Evolutionary conservation across 2,329 filamentous ascomycete species (phyloP), one percentile per base, ranked within the genome.

Genomic region (Alternaria sp.): DNA sequence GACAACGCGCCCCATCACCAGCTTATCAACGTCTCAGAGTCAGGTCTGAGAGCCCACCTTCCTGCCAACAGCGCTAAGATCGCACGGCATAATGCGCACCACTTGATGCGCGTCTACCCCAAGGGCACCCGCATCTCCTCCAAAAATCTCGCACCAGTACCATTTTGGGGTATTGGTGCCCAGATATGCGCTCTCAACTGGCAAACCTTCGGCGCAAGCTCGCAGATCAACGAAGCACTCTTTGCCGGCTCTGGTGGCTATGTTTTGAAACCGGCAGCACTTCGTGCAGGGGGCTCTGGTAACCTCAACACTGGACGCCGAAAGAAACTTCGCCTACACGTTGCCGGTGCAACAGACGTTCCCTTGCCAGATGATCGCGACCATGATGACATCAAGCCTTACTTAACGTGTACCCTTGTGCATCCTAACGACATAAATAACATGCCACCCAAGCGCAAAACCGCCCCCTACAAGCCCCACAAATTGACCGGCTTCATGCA

Each of bases 121-220:
- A 90, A 90, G 69, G 89, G 89, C 50, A 90, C 88, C 0, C 86
- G 89, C 44, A 90, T 91, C 72, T 86, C 86, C 0, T 90, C 88
- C 2, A 84, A 82, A 36, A 91, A 91, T 70, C 83, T 91, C 3
- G 83, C 83, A 54, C 88, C 87, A 0, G 83, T 88, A 0, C 83
- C 84, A 0, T 91, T 89, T 72, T 91, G 89, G 89, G 87, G 83
- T 7, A 74, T 90, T 4, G 89, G 89, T 1, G 88, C 89, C 3
- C 89, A 91, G 68, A 88, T 91, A 48, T 90, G 87, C 71, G 89
- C 89, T 3, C 81, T 91, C 54, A 91, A 91, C 77, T 89, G 88
- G 86, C 89, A 91, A 70, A 89, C 85, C 0, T 91, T 90, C 65
- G 87, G 87, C 34, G 84, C 85, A 7, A 84, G 84, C 69, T 88